Percentiles rank a stretch among this genome's conserved stretches.
phyloP scores from a whole-genome alignment of 2,329 filamentous ascomycete species.

The Pezicula neosporulosa region DNA sequence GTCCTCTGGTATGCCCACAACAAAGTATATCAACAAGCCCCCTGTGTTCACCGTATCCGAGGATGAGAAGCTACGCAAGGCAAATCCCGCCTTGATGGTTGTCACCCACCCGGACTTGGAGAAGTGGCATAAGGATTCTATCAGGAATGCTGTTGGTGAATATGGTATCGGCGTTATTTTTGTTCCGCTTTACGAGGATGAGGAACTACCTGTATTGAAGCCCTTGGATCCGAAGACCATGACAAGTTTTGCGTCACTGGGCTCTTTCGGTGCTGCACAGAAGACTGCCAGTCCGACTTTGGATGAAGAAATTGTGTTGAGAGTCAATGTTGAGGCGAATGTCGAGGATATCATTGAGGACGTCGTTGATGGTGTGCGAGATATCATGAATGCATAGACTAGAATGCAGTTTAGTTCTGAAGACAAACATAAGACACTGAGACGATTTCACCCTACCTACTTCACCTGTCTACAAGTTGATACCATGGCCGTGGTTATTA shows the following conservation, averaged over 20 bases:
- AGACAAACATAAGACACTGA: too few species aligned
- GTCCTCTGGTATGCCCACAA: not conserved
- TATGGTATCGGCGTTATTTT: slow-evolving; percentile 29
- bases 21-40: slow-evolving; percentile 6
- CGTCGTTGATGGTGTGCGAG: slow-evolving; percentile 16
- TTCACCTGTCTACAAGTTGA: too few species aligned
- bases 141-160: slow-evolving; percentile 22
- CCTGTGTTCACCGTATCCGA: slow-evolving; percentile 15
- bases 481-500: too few species aligned
- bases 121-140: slow-evolving; percentile 24
- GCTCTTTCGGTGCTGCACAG: not conserved
- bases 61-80: slow-evolving; percentile 13
- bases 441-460: too few species aligned
- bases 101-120: slow-evolving; percentile 28
- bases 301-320: slow-evolving; percentile 21
- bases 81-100: slow-evolving; percentile 27
- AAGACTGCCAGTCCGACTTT: slow-evolving; percentile 1
- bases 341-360: slow-evolving; percentile 20
- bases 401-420: too few species aligned
- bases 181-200: slow-evolving; percentile 24
- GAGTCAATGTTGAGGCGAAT: slow-evolving; percentile 15
- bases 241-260: slow-evolving; percentile 17
- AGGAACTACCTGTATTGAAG: slow-evolving; percentile 21
- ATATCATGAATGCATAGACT: slow-evolving; percentile 10
- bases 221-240: slow-evolving; percentile 26